phyloP scores from a whole-genome alignment of 2,329 filamentous ascomycete species.

The Talaromyces sp. region DNA sequence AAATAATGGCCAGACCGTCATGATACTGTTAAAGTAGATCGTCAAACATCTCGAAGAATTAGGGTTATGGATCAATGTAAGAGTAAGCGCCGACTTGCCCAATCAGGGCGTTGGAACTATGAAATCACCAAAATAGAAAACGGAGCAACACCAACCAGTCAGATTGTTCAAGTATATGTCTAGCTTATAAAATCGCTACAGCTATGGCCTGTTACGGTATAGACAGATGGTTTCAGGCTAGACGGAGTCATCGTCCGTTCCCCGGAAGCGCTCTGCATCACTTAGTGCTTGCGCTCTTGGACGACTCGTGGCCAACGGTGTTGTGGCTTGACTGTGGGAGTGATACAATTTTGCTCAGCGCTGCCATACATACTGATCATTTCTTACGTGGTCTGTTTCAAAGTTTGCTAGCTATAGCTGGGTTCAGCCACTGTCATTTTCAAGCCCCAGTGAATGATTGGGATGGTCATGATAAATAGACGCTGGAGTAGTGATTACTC shows the following conservation, averaged over 20 bases:
- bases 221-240: background rate
- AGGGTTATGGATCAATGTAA: constrained; percentile 10
- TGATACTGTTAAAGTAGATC: background rate
- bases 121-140: constrained; percentile 15
- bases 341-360: constrained; percentile 1
- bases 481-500: background rate
- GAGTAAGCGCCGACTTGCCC: constrained; percentile 17
- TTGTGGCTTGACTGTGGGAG: background rate
- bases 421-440: background rate
- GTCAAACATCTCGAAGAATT: background rate
- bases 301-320: background rate
- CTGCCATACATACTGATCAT: too few species aligned
- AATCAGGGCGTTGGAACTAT: constrained; percentile 18
- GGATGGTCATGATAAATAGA: background rate
- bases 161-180: background rate
- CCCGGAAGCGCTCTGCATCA: constrained; percentile 1
- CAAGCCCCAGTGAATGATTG: background rate
- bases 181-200: background rate
- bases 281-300: background rate
- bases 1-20: background rate
- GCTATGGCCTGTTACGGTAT: background rate
- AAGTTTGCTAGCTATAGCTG: background rate
- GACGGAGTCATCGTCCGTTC: background rate
- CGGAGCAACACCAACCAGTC: background rate
- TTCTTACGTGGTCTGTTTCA: background rate